Evolutionary conservation across 352 stramenopile species (phyloP).

Genomic region (Globisporangium carolinianum): DNA sequence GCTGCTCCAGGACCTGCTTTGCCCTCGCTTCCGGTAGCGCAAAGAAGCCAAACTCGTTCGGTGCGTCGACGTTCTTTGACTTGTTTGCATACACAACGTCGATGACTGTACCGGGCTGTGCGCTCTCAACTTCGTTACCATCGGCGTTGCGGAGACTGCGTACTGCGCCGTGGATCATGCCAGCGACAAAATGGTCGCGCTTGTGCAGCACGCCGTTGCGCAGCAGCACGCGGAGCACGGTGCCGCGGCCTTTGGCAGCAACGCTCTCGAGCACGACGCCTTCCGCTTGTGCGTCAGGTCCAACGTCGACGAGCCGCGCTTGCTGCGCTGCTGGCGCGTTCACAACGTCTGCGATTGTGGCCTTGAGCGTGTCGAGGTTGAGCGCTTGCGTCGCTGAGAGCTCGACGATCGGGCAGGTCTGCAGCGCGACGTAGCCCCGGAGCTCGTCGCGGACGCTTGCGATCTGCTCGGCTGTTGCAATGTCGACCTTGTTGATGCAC

Average conservation of each 20-base stretch:
- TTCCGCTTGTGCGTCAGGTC: slow-evolving; percentile 27
- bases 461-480: slow-evolving; percentile 33
- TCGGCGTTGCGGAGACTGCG: slow-evolving; percentile 53
- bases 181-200: slow-evolving; percentile 75
- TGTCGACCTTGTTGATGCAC: slow-evolving; percentile 88
- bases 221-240: slow-evolving; percentile 66
- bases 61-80: slow-evolving; percentile 75
- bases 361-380: slow-evolving; percentile 47
- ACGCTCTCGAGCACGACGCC: slow-evolving; percentile 75
- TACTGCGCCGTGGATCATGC: slow-evolving; percentile 82
- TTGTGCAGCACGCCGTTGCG: slow-evolving; percentile 51
- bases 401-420: slow-evolving; percentile 59
- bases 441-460: slow-evolving; percentile 45
- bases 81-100: slow-evolving; percentile 81
- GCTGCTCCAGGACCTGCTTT: slow-evolving; percentile 68
- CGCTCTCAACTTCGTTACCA: slow-evolving; percentile 42
- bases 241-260: slow-evolving; percentile 53
- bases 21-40: slow-evolving; percentile 49
- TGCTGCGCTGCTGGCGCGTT: slow-evolving; percentile 20
- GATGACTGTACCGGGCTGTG: slow-evolving; percentile 58
- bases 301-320: slow-evolving; percentile 34
- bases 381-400: slow-evolving; percentile 65
- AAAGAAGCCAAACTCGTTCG: slow-evolving; percentile 78
- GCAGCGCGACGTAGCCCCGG: slow-evolving; percentile 74
- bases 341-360: slow-evolving; percentile 31